Base-by-base conservation (phyloP, 495 filamentous ascomycete genomes). In the Xylaria castorea region DNA sequence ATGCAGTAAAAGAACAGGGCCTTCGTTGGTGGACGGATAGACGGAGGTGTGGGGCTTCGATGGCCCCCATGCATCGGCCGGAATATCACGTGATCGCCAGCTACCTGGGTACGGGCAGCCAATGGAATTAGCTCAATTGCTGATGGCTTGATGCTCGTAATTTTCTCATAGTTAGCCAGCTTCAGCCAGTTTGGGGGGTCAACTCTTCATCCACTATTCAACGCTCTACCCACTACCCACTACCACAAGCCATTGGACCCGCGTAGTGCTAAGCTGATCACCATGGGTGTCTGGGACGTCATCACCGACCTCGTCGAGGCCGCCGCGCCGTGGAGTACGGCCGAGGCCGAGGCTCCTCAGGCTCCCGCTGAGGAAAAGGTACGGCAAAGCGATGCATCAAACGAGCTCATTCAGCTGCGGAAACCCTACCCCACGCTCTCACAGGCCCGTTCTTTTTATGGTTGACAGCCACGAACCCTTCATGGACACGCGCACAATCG, bases 281-380 rank as follows among this genome's bases (percentile, higher is more conserved):
- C 76, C 77, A 89, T 89, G 86, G 87, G 86, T 81, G 83, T 88
- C 83, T 89, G 85, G 83, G 85, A 88, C 80, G 78, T 80, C 75
- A 82, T 87, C 68, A 81, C 79, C 68, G 86, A 88, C 80, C 80
- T 89, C 75, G 78, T 87, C 76, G 85, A 87, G 79, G 87, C 87
- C 61, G 86, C 84, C 67, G 79, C 81, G 80, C 87, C 88, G 76
- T 89, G 86, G 87, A 79, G 79, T 71, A 82, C 83, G 66, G 86
- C 81, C 75, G 85, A 88, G 79, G 87, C 87, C 67, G 87, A 89
- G 77, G 87, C 87, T 30, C 83, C 85, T 66, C 83, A n/a, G 32
- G 32, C 53, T 57, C 53, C 84, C 66, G 82, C 82, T 67, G 77
- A 81, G 65, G 76, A 75, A 36, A 74, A 73, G 75, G 80, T 76